Evolutionary conservation across 805 yeast species (phyloP).

Genomic region (Candida boidinii): DNA sequence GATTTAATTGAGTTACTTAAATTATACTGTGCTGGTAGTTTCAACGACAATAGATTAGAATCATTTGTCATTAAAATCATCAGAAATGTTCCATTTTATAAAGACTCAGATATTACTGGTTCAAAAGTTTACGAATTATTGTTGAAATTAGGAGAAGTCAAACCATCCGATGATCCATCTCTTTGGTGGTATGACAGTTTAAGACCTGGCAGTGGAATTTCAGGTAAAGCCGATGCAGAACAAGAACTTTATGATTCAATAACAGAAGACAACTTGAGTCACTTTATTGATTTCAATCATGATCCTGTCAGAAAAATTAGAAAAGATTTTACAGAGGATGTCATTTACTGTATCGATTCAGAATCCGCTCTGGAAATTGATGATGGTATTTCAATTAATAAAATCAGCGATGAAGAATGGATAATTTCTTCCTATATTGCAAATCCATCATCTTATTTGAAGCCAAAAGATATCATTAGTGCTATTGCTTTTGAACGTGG

Average conservation of each 20-base stretch:
- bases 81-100: constrained; percentile 21
- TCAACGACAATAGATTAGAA: constrained; percentile 36
- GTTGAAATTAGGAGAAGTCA: constrained; percentile 20
- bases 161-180: constrained; percentile 37
- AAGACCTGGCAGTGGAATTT: constrained; percentile 34
- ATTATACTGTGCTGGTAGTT: constrained; percentile 48
- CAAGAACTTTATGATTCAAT: constrained; percentile 30
- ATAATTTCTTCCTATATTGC: constrained; percentile 71
- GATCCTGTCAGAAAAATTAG: constrained; percentile 20
- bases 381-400: constrained; percentile 71
- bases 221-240: constrained; percentile 34
- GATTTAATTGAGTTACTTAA: constrained; percentile 38
- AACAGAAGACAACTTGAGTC: constrained; percentile 14
- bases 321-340: constrained; percentile 30
- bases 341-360: constrained; percentile 79
- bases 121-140: constrained; percentile 46
- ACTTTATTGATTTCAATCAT: constrained; percentile 4
- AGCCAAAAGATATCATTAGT: constrained; percentile 29
- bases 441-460: constrained; percentile 68
- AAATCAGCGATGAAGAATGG: constrained; percentile 21
- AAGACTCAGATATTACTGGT: constrained; percentile 38
- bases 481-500: constrained; percentile 53
- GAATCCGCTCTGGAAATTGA: constrained; percentile 82
- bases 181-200: constrained; percentile 39
- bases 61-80: constrained; percentile 37